A percentile compares a stretch with the other conserved stretches of the same genome.
phyloP scores from a whole-genome alignment of 306 rosid genomes.

The Vigna radiata region DNA sequence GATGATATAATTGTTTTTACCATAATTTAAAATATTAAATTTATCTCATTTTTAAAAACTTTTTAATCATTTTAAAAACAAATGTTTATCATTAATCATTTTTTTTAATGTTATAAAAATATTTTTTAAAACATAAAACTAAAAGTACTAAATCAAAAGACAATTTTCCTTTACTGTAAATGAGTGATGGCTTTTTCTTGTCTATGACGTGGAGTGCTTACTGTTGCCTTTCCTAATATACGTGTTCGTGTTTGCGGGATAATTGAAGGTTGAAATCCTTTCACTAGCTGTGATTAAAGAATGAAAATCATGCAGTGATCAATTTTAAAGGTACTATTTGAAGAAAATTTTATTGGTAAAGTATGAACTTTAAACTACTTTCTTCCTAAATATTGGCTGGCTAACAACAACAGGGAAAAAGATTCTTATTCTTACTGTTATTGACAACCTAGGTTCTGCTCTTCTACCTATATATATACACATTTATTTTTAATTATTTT shows the following conservation, averaged over 20 bases:
- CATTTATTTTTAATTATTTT: no score
- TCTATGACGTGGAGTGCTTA: slow-evolving; percentile 4
- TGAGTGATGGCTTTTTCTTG: neutral
- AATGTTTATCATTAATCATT: neutral
- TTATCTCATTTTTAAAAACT: neutral
- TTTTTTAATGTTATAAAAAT: neutral
- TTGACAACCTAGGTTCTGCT: no score
- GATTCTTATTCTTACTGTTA: no score
- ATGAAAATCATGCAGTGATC: neutral
- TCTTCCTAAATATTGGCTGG: neutral
- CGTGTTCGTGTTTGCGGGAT: neutral
- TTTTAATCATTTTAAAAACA: neutral
- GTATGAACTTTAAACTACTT: neutral
- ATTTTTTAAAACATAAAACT: neutral
- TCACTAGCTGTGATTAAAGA: neutral
- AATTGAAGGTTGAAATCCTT: neutral
- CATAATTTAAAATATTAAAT: neutral
- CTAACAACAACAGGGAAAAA: neutral
- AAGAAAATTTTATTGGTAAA: neutral
- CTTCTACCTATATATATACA: no score
- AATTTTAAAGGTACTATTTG: neutral
- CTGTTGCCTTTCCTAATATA: neutral
- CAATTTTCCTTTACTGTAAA: neutral
- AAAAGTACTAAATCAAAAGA: neutral
- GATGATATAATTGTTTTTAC: neutral